These are phyloP conservation scores for Fusarium graminum DNA, from an alignment of 2,329 filamentous ascomycete species.

Conservation along the genomic window DNA sequence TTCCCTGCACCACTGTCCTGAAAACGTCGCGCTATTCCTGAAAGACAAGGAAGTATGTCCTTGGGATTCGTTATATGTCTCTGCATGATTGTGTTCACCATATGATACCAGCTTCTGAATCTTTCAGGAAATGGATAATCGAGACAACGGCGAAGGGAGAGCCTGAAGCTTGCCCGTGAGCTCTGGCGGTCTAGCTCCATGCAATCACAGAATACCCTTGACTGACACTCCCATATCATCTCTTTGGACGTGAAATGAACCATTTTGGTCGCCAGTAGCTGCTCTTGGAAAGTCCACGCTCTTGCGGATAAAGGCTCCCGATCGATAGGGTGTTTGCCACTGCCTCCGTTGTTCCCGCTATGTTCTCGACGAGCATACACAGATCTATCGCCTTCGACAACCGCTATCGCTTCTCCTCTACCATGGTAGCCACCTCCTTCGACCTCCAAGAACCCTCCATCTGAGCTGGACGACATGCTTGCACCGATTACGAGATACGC, in stretches of 20 bases:
- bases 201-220: background rate
- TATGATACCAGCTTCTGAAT: background rate
- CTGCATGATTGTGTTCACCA: fast-evolving
- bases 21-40: background rate
- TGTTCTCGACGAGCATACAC: background rate
- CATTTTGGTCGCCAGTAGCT: background rate
- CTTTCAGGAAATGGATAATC: background rate
- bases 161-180: background rate
- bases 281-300: background rate
- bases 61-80: background rate
- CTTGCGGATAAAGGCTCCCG: background rate
- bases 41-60: background rate
- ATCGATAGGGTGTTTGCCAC: background rate
- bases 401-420: fast-evolving
- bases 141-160: background rate
- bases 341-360: background rate
- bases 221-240: background rate
- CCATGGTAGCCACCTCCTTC: background rate
- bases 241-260: background rate
- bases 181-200: background rate
- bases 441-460: background rate
- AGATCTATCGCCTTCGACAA: background rate
- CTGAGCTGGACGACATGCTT: background rate
- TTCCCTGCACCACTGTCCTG: background rate
- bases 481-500: background rate